Base-by-base conservation (phyloP, 1,139 yeast genomes). In the Schizosaccharomyces versatilis region DNA sequence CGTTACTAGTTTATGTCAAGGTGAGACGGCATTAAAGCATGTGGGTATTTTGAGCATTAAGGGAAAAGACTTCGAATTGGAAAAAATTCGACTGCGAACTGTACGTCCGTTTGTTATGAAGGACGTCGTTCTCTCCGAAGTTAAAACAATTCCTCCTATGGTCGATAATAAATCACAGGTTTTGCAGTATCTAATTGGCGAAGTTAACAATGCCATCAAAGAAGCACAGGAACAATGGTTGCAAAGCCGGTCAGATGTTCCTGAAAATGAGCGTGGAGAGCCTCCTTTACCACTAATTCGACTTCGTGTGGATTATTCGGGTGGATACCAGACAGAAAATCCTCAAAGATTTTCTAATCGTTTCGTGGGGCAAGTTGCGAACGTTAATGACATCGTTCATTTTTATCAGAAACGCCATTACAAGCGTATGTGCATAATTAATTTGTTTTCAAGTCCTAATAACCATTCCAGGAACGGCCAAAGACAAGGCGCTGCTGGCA, bases 281-380 rank as follows among this genome's bases (percentile, higher is more conserved):
- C 61, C 60, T 1, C 93, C 94, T 0, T 67, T 86, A 39, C 99
- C 99, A 0, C 69, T 90, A 55, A 72, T 90, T 6, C 70, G 98
- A 53, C 66, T 93, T 32, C 71, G 86, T 48, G 96, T 90, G 0
- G 96, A 90, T 60, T 88, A 86, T 62, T 73, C 86, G 41, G 95
- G 94, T 0, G 94, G 88, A 3, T 88, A 76, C 62, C 95, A 86
- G 61, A 84, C 90, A 42, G 98, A 88, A 62, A 88, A 90, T 63
- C 84, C 95, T 0, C 73, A 94, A 56, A 69, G 96, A 58, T 84
- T 90, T 61, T 85, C 96, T 5, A 85, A 88, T 63, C 70, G 84
- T 61, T 93, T 88, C 71, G 94, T 84, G 6, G 96, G 95, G 0
- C 74, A 73, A 59, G 94, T 90, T 3, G 98, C 98, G 10, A 90